A percentile compares a stretch with the other conserved stretches of the same genome.
Conservation (phyloP, 305 asterid genomes). For the Plantago coronopus region DNA sequence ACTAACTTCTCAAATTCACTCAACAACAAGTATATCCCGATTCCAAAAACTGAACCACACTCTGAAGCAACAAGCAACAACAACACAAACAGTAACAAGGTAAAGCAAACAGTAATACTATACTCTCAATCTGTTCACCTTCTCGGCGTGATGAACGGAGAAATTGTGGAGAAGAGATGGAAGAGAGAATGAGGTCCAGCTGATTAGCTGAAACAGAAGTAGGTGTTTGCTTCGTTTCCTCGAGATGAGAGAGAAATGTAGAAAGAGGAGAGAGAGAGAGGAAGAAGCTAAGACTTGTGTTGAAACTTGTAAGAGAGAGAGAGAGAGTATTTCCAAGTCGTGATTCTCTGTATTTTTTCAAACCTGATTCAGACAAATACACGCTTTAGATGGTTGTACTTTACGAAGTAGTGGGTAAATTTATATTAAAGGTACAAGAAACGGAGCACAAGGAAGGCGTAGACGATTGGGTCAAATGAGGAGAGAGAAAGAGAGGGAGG, state of each 20-base stretch:
- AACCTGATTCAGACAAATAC: neutral
- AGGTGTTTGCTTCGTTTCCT: conserved; percentile 35
- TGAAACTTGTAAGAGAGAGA: neutral
- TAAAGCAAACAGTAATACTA: too few species aligned
- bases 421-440: neutral
- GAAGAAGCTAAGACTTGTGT: neutral
- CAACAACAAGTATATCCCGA: too few species aligned
- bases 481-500: conserved; percentile 46
- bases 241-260: conserved; percentile 29
- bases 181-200: too few species aligned
- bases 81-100: neutral
- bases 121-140: too few species aligned
- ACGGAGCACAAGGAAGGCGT: conserved; percentile 17
- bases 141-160: neutral
- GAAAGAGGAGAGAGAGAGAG: conserved; percentile 25
- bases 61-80: too few species aligned
- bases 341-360: too few species aligned
- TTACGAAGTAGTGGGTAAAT: conserved; percentile 9
- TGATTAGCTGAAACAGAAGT: conserved; percentile 24
- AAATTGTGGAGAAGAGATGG: conserved; percentile 16
- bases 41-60: too few species aligned
- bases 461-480: conserved; percentile 29
- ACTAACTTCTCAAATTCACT: too few species aligned
- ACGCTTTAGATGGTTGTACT: conserved; percentile 11
- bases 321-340: too few species aligned